phyloP scores from a whole-genome alignment of 192 early-diverging fungal species.

The Bifiguratus adelaidae region DNA sequence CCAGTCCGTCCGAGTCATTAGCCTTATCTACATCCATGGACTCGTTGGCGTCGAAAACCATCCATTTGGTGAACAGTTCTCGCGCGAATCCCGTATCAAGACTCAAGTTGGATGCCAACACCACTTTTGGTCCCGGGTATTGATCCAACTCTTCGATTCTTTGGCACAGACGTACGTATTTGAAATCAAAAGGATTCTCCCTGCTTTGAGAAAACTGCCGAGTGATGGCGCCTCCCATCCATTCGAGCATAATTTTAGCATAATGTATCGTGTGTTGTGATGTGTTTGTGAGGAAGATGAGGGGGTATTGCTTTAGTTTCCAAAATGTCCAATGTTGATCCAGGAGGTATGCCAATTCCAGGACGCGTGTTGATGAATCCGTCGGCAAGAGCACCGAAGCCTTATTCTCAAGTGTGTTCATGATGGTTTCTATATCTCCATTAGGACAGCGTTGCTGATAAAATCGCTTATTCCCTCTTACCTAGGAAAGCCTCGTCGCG shows the following conservation, averaged over 20 bases:
- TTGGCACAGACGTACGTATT: slow-evolving; percentile 58
- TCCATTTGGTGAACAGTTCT: slow-evolving; percentile 72
- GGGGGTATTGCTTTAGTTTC: slow-evolving; percentile 44
- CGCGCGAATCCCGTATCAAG: slow-evolving; percentile 76
- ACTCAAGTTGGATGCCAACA: slow-evolving; percentile 71
- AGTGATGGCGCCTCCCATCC: slow-evolving; percentile 85
- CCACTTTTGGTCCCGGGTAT: slow-evolving; percentile 66
- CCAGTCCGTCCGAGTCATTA: no score
- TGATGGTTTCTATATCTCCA: slow-evolving; percentile 43
- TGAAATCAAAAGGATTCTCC: slow-evolving; percentile 86
- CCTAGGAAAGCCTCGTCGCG: slow-evolving; percentile 74
- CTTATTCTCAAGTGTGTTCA: slow-evolving; percentile 42
- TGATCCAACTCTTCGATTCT: slow-evolving; percentile 56
- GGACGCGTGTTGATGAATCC: slow-evolving; percentile 77
- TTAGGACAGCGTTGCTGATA: neutral
- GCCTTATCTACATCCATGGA: no score
- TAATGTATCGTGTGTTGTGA: slow-evolving; percentile 66
- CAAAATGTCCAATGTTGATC: slow-evolving; percentile 75
- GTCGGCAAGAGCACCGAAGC: slow-evolving; percentile 86
- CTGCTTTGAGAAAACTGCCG: slow-evolving; percentile 58
- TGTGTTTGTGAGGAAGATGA: slow-evolving; percentile 71
- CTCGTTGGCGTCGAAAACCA: no score
- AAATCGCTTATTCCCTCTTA: slow-evolving; percentile 9
- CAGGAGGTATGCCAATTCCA: slow-evolving; percentile 84
- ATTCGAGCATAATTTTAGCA: slow-evolving; percentile 88